These are phyloP conservation scores for Lactifluus piperatus DNA, from an alignment of 768 basidiomycete species.

Conservation along the genomic window DNA sequence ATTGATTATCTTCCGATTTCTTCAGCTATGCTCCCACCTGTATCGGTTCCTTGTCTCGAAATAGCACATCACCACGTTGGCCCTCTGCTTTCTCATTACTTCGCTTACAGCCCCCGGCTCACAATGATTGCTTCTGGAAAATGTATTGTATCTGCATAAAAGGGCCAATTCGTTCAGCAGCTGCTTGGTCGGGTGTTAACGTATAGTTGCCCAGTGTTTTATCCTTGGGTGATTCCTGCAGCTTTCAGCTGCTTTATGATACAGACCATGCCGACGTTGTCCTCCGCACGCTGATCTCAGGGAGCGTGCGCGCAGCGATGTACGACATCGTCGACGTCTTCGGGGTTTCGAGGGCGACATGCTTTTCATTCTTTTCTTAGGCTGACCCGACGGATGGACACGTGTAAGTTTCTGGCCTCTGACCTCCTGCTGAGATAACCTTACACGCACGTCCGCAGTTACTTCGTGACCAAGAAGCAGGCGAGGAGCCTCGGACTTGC, in stretches of 20 bases:
- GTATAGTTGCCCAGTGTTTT: not conserved
- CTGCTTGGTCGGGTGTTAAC: not conserved
- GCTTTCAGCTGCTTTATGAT: not conserved
- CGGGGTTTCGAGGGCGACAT: slow-evolving; percentile 34
- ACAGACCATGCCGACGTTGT: not conserved
- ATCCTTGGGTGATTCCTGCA: not conserved
- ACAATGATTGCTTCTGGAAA: not conserved
- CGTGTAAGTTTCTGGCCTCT: slow-evolving; percentile 36
- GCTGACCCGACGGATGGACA: slow-evolving; percentile 59
- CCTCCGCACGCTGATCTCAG: slow-evolving; percentile 19
- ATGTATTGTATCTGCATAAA: not conserved
- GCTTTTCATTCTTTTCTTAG: slow-evolving; percentile 43
- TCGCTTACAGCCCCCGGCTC: not conserved
- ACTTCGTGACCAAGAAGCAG: slow-evolving; percentile 39
- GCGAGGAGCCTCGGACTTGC: slow-evolving; percentile 50
- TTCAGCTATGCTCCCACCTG: not conserved
- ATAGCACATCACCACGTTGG: not conserved
- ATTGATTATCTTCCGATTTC: not conserved
- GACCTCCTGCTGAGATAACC: not conserved
- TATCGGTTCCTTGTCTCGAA: not conserved
- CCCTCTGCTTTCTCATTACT: not conserved
- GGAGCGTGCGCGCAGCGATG: slow-evolving; percentile 35
- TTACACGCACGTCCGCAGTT: slow-evolving; percentile 21
- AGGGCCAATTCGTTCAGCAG: not conserved
- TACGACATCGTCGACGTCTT: slow-evolving; percentile 41